phyloP scores from a whole-genome alignment of 106 monocot genomes.

The Dioscorea alata region DNA sequence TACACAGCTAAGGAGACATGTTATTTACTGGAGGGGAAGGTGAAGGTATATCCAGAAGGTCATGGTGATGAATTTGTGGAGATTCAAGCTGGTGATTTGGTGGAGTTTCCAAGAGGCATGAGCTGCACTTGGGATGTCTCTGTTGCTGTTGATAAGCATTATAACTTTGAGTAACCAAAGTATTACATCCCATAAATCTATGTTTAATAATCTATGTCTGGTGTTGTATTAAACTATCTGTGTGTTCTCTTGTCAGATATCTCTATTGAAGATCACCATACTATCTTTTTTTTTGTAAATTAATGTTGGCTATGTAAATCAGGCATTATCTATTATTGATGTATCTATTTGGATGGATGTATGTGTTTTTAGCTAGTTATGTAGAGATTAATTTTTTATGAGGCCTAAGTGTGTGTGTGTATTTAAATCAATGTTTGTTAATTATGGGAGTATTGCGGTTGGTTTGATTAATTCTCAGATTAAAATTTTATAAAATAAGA shows the following conservation, averaged over 20 bases:
- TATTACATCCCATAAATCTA: background rate
- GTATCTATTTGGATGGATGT: background rate
- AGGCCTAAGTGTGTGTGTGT: too few relatives aligned
- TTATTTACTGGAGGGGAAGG: slow-evolving; percentile 68
- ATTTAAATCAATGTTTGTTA: too few relatives aligned
- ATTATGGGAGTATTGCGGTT: too few relatives aligned
- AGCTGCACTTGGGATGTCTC: slow-evolving; percentile 64
- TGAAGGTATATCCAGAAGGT: slow-evolving; percentile 63
- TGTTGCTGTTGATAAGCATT: slow-evolving; percentile 60
- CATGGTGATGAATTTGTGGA: slow-evolving; percentile 49
- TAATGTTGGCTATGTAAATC: background rate
- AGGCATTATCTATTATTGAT: background rate
- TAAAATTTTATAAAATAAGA: too few relatives aligned
- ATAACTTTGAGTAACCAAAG: slow-evolving; percentile 30
- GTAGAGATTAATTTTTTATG: too few relatives aligned
- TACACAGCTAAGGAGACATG: slow-evolving; percentile 66
- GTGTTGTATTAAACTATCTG: background rate
- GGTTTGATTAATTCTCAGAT: too few relatives aligned
- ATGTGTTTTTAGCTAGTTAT: too few relatives aligned
- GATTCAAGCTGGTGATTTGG: slow-evolving; percentile 55
- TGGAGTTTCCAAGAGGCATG: slow-evolving; percentile 75
- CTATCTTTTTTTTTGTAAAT: background rate
- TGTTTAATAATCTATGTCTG: background rate
- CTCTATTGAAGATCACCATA: background rate
- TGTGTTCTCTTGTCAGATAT: background rate